Base-by-base conservation (phyloP, 345 rosid species). In the Eucalyptus cloeziana region DNA sequence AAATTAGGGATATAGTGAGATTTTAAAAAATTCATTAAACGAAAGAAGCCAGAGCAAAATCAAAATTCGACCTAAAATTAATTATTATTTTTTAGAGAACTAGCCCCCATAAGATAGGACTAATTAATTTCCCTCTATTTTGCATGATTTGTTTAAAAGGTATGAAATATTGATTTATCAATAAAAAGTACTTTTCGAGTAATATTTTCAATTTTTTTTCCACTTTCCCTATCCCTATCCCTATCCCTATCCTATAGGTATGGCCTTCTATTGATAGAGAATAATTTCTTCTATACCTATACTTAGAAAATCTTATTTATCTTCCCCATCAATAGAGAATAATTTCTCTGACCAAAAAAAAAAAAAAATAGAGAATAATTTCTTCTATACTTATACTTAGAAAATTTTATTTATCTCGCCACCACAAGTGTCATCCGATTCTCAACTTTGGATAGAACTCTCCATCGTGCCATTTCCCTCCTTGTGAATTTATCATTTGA, bases 1-100 rank as follows among this genome's bases (percentile, higher is more conserved):
- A 12, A 21, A 76, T 76, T 76, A 6, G 27, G 13, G 27, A 40
- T 37, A 0, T 4, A 3, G 47, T 21, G 14, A 40, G 58, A 52
- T 21, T 52, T 52, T 21, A 21, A 52, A 52, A 3, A 52, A 7
- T 52, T 52, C 58, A 52, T 52, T 21, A 52, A 52, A 52, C 0
- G 2, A 17, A 67, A 67, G 37, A 31, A 69, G 12, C 2, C 11
- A 0, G 2, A 21, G 19, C 81, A 37, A 19, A 37, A 19, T 19
- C 10, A 25, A 19, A 24, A 71, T 71, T 71, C 0, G 2, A 37
- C 45, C 4, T 10, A 71, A 5, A 31, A 3, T 31, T 31, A 11
- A 10, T 7, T 21, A 0, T 52, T 51, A 10, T 37, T 33, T 33
- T 71, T 21, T 17, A 17, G 43, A 21, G 25, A 71, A 71, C 11